phyloP scores from a whole-genome alignment of 202 grass and related monocot genomes.

The Saccharum hybrid region DNA sequence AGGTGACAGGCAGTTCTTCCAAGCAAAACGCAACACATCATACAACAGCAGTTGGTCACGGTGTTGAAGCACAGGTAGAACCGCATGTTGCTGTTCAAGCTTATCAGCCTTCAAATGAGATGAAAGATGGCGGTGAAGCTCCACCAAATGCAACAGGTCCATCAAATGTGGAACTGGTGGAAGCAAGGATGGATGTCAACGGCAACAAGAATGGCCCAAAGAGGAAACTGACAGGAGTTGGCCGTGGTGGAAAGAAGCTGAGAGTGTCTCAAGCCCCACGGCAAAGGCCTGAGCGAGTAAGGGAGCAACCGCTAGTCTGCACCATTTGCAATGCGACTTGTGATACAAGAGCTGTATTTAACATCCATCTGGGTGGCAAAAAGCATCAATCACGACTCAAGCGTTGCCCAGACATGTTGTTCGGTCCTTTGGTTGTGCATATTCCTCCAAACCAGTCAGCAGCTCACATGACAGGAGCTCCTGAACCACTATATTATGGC shows the following conservation, averaged over 20 bases:
- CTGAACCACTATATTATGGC: slow-evolving; percentile 58
- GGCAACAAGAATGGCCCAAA: slow-evolving; percentile 38
- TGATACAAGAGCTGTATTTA: slow-evolving; percentile 62
- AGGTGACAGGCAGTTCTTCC: slow-evolving; percentile 21
- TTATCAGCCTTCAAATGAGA: slow-evolving; percentile 32
- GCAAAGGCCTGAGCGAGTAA: slow-evolving; percentile 30
- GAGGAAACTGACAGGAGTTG: slow-evolving; percentile 4
- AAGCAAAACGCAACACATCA: not conserved
- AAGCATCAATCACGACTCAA: slow-evolving; percentile 57
- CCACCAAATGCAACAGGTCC: not conserved
- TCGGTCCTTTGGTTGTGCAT: slow-evolving; percentile 45
- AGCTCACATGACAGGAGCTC: slow-evolving; percentile 20
- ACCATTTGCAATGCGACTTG: slow-evolving; percentile 60
- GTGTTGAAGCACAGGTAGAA: slow-evolving; percentile 14
- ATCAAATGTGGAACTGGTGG: not conserved
- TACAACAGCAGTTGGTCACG: not conserved
- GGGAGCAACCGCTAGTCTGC: slow-evolving; percentile 56
- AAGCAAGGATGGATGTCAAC: slow-evolving; percentile 34
- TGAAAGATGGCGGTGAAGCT: slow-evolving; percentile 13
- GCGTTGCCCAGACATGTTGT: slow-evolving; percentile 45
- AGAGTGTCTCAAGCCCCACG: slow-evolving; percentile 40
- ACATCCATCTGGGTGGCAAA: slow-evolving; percentile 56
- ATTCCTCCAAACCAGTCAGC: slow-evolving; percentile 57
- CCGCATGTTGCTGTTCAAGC: not conserved
- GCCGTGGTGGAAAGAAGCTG: slow-evolving; percentile 38